Evolutionary conservation across 306 rosid species (phyloP).

Genomic region (Aeschynomene evenia): DNA sequence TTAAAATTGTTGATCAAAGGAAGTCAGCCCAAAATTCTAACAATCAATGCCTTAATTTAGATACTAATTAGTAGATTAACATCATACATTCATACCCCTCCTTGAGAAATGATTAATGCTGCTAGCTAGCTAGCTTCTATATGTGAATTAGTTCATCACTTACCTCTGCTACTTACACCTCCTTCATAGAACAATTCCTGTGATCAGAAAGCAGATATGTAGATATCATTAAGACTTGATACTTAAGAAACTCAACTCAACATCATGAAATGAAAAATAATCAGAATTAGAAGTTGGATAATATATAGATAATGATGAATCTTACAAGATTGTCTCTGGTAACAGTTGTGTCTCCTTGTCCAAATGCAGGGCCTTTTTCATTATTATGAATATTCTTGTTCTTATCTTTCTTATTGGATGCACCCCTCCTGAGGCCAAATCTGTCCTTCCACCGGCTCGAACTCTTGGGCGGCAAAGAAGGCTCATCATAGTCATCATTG

Average conservation of each 20-base stretch:
- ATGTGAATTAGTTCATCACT: slow-evolving; percentile 22
- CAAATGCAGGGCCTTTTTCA: slow-evolving; percentile 47
- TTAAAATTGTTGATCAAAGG: slow-evolving; percentile 7
- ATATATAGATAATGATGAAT: background rate
- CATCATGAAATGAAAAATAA: background rate
- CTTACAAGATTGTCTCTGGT: slow-evolving; percentile 60
- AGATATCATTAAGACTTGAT: background rate
- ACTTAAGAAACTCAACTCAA: background rate
- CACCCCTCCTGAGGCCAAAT: slow-evolving; percentile 57
- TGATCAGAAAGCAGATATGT: background rate
- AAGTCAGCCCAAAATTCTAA: slow-evolving; percentile 38
- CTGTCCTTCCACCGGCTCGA: slow-evolving; percentile 73
- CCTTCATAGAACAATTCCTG: slow-evolving; percentile 59
- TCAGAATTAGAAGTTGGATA: background rate
- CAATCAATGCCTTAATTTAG: slow-evolving; percentile 16
- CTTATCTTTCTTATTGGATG: slow-evolving; percentile 59
- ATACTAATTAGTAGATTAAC: slow-evolving; percentile 27
- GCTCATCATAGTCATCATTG: slow-evolving; percentile 42
- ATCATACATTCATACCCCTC: too few relatives aligned
- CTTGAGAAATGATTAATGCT: slow-evolving; percentile 20
- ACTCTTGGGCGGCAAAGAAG: slow-evolving; percentile 49
- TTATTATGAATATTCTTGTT: slow-evolving; percentile 50
- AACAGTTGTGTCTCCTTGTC: slow-evolving; percentile 46
- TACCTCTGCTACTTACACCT: slow-evolving; percentile 42
- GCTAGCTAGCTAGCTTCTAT: too few relatives aligned